Evolutionary conservation across 2,329 filamentous ascomycete genomes (phyloP), one percentile per base, ranked within the genome.

Genomic region (Fusarium secorum): DNA sequence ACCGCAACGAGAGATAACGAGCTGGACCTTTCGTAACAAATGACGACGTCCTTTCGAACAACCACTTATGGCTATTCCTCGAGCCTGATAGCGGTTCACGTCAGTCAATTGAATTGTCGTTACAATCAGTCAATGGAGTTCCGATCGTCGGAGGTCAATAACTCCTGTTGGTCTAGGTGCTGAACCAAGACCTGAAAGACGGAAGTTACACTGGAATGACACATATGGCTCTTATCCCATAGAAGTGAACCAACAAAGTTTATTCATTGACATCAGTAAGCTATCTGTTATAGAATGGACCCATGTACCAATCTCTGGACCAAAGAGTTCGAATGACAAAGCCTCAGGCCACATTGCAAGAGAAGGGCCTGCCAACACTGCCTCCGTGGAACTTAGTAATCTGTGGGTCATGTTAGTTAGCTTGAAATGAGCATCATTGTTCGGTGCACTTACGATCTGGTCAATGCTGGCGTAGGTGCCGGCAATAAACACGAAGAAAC

Each of bases 401-500:
- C 76, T 78, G 35, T 8, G 11, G 1, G 1, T 7, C 1, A 10
- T 14, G 46, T 74, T 66, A 72, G 64, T 26, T 33, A 2, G 1
- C 7, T 1, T n/a, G 5, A 14, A n/a, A 35, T 24, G n/a, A 18
- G 20, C 9, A 11, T 3, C 7, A 5, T 8, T 30, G 14, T 13
- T 22, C 8, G 8, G n/a, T 3, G 13, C 70, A 35, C 76, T 73
- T 71, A 77, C 76, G 59, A 77, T 78, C 46, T 78, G 75, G 22
- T 69, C 68, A 45, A 78, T 72, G 45, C 70, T 77, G 41, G 78
- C 74, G 28, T 79, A 79, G 20, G 77, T 79, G 38, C 78, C 78
- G 41, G 74, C 74, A 13, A 77, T 71, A 1, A 79, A 74, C 3
- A 78, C 74, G 28, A 78, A 51, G 30, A 78, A 65, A 33, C 78